Evolutionary conservation across 2,329 filamentous ascomycete genomes (phyloP).

Genomic region (Biscogniauxia mediterranea): DNA sequence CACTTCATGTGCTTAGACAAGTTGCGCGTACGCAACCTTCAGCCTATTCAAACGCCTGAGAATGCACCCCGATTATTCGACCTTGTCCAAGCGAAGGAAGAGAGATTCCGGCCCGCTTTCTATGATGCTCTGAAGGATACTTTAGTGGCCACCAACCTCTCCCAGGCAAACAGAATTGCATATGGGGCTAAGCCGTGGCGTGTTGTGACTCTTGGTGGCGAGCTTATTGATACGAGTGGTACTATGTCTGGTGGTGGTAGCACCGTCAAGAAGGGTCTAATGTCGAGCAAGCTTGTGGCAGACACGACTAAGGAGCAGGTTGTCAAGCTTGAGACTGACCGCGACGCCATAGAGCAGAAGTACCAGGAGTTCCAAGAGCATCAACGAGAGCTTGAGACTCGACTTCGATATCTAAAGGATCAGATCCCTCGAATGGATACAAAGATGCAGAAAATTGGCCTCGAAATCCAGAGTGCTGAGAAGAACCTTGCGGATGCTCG

Average conservation of each 20-base stretch:
- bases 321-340: conserved; percentile 78
- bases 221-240: conserved; percentile 96
- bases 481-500: conserved; percentile 82
- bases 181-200: conserved; percentile 93
- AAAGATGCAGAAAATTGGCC: conserved; percentile 82
- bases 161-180: conserved; percentile 95
- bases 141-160: conserved; percentile 84
- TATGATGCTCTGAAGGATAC: conserved; percentile 96
- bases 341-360: conserved; percentile 78
- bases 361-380: conserved; percentile 84
- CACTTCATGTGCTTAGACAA: conserved; percentile 97
- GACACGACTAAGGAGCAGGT: conserved; percentile 89
- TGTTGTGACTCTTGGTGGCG: conserved; percentile 91
- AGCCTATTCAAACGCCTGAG: conserved; percentile 82
- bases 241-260: conserved; percentile 98
- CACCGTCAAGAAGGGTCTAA: conserved; percentile 84
- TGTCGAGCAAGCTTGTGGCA: conserved; percentile 93
- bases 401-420: conserved; percentile 69
- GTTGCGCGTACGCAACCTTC: conserved; percentile 74
- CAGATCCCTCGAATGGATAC: conserved; percentile 84
- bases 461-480: conserved; percentile 85
- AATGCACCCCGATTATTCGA: conserved; percentile 91
- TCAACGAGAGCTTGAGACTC: conserved; percentile 74
- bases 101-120: conserved; percentile 85
- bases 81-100: conserved; percentile 83